These are phyloP conservation scores for Hypoxylon sp. DNA, from an alignment of 2,329 filamentous ascomycete genomes.

Conservation along the genomic window DNA sequence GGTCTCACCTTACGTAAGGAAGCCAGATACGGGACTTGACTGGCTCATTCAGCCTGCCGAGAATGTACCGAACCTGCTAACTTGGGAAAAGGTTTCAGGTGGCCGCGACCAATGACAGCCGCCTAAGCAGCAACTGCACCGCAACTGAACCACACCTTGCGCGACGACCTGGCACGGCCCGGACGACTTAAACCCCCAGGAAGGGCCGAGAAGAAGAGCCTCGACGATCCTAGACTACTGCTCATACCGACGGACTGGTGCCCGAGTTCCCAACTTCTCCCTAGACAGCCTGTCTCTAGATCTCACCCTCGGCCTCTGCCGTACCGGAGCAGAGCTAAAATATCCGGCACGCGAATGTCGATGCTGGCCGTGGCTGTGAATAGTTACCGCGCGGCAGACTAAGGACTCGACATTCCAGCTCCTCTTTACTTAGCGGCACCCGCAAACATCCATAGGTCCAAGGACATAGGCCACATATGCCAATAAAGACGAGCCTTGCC, in stretches of 20 bases:
- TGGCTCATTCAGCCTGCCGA: slow-evolving; percentile 5
- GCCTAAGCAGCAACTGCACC: background rate
- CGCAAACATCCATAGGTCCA: slow-evolving; percentile 30
- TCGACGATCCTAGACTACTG: slow-evolving; percentile 17
- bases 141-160: background rate
- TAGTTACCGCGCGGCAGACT: background rate
- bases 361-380: background rate
- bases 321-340: background rate
- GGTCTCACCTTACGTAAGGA: background rate
- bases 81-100: slow-evolving; percentile 12
- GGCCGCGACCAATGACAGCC: slow-evolving; percentile 10
- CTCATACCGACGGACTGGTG: slow-evolving; percentile 10
- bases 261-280: slow-evolving; percentile 26
- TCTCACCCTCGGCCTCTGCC: background rate
- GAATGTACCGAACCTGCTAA: slow-evolving; percentile 21
- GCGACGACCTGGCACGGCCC: too few species aligned
- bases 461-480: slow-evolving; percentile 37
- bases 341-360: background rate
- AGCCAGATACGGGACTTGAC: background rate
- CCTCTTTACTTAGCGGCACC: slow-evolving; percentile 3
- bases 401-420: slow-evolving; percentile 3
- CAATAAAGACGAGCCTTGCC: slow-evolving; percentile 45
- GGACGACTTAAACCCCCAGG: slow-evolving; percentile 8
- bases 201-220: slow-evolving; percentile 15
- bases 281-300: slow-evolving; percentile 22